Evolutionary conservation across 345 rosid genomes (phyloP).

Genomic region (Rhodamnia rubescens): DNA sequence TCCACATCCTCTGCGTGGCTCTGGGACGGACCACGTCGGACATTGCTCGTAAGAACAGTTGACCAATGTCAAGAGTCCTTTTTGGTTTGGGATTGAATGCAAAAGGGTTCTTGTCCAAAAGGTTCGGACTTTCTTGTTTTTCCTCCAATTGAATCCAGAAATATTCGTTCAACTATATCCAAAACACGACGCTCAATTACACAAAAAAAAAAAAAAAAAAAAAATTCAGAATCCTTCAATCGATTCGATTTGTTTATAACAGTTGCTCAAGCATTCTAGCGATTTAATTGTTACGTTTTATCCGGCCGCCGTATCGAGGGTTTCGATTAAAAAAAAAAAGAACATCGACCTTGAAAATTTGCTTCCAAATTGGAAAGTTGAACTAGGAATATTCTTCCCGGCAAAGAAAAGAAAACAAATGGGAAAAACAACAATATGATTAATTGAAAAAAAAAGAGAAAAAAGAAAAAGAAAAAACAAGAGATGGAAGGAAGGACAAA

Average conservation of each 20-base stretch:
- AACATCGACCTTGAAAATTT: too few relatives aligned
- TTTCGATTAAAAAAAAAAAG: too few relatives aligned
- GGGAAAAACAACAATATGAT: not conserved
- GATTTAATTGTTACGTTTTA: not conserved
- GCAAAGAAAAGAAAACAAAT: slow-evolving; percentile 1
- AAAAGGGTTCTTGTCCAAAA: not conserved
- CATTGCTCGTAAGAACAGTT: not conserved
- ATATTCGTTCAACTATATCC: not conserved
- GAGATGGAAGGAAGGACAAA: not conserved
- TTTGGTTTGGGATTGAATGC: not conserved
- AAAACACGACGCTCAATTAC: not conserved
- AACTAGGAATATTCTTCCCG: not conserved
- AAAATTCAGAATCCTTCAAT: too few relatives aligned
- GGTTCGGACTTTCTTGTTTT: not conserved
- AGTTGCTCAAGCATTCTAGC: too few relatives aligned
- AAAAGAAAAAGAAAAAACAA: not conserved
- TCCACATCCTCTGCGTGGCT: not conserved
- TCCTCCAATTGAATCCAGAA: not conserved
- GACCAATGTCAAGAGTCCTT: not conserved
- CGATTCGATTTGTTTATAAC: too few relatives aligned
- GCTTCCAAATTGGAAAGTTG: too few relatives aligned
- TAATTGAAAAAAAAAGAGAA: not conserved
- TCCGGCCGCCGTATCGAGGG: too few relatives aligned
- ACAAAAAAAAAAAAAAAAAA: too few relatives aligned
- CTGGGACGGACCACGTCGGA: not conserved